These are phyloP conservation scores for Yamadazyma blattariae DNA, from an alignment of 1,139 yeast species.

Conservation along the genomic window DNA sequence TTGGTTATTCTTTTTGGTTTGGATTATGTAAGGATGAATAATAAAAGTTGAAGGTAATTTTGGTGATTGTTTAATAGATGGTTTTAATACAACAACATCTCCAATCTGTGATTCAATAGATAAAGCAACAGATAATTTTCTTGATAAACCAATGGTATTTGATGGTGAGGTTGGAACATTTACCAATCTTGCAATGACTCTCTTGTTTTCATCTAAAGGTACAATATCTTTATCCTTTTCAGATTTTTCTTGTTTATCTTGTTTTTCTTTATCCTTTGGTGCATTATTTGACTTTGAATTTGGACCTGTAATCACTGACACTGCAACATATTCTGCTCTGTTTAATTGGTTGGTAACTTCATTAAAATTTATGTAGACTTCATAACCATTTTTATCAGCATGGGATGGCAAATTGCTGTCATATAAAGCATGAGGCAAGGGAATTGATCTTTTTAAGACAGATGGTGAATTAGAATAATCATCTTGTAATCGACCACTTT, in stretches of 20 bases:
- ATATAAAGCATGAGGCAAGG: slow-evolving; percentile 50
- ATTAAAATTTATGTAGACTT: slow-evolving; percentile 42
- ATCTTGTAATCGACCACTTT: slow-evolving; percentile 25
- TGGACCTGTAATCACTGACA: slow-evolving; percentile 60
- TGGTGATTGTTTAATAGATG: slow-evolving; percentile 38
- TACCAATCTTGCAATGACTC: slow-evolving; percentile 55
- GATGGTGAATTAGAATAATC: slow-evolving; percentile 32
- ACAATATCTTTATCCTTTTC: slow-evolving; percentile 8
- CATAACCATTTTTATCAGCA: slow-evolving; percentile 26
- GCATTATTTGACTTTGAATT: slow-evolving; percentile 22
- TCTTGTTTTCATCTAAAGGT: slow-evolving; percentile 34
- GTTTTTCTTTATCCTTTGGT: slow-evolving; percentile 3
- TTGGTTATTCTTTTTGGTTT: slow-evolving; percentile 28
- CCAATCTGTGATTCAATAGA: slow-evolving; percentile 53
- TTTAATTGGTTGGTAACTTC: slow-evolving; percentile 23
- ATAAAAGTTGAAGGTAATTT: slow-evolving; percentile 42
- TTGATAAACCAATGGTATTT: slow-evolving; percentile 56
- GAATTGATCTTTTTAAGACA: slow-evolving; percentile 51
- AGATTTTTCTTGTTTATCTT: slow-evolving; percentile 3
- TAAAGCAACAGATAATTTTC: slow-evolving; percentile 56
- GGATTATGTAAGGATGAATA: slow-evolving; percentile 58
- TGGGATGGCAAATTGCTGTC: slow-evolving; percentile 19
- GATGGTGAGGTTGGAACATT: slow-evolving; percentile 34
- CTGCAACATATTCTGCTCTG: slow-evolving; percentile 48
- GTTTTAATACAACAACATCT: slow-evolving; percentile 50